Evolutionary conservation across 176 grass and related monocot species (phyloP), one percentile per base, ranked within the genome.

Genomic region (Oryza coarctata): DNA sequence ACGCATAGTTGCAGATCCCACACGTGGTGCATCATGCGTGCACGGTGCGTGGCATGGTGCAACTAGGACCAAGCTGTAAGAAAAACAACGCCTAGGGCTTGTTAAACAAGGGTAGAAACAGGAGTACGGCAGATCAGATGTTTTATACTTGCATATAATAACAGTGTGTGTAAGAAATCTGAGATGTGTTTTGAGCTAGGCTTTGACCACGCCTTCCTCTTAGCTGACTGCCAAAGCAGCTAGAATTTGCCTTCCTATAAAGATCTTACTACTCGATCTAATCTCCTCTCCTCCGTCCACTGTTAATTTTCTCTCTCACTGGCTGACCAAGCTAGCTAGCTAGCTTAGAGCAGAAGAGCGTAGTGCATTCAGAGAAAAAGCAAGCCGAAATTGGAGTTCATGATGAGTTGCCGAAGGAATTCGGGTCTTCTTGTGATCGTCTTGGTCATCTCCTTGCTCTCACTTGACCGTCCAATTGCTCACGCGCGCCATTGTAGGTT

Each of bases 91-190:
- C 78, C 27, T 81, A 71, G 87, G 72, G 65, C 12, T 89, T 67
- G 71, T 85, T 86, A 89, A 89, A 71, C 25, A 45, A 57, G 52
- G 3, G 9, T 11, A 15, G 52, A 12, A 6, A 29, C 45, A 22
- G 0, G 27, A 26, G 87, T 85, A 85, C 87, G 72, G 5, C 8
- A 2, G 32, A 4, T 58, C 87, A 89, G 83, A 82, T 85, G 83
- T 81, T 89, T 18, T 50, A 50, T 50, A 50, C 47, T 75, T 49
- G 22, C 3, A 52, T 88, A 35, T 72, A 58, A 65, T 23, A 27
- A 10, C 63, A 50, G 13, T 20, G 4, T 89, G 87, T 66, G 70
- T 82, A 66, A 58, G 52, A 72, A 68, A 85, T 89, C 83, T 82
- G 76, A 29, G 28, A 35, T 25, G 12, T 74, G 65, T 40, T 50